Evolutionary conservation across 2,329 filamentous ascomycete species (phyloP).

Genomic region (Aspergillus chevalieri): DNA sequence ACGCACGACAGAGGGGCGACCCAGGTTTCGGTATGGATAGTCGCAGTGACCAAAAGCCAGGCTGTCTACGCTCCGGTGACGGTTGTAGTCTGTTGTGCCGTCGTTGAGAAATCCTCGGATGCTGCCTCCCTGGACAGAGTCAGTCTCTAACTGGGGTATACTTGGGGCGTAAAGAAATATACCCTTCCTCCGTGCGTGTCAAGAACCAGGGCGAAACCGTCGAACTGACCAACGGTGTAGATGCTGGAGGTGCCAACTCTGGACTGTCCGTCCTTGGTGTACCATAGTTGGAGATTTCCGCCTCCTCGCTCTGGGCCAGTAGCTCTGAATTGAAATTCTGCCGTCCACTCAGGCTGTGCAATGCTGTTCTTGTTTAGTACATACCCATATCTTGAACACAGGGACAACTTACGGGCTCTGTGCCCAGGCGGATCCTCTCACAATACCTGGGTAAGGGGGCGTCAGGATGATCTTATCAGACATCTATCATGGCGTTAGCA

Average conservation of each 20-base stretch:
- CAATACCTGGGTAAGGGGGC: slow-evolving; percentile 77
- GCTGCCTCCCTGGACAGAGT: slow-evolving; percentile 56
- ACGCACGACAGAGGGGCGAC: slow-evolving; percentile 72
- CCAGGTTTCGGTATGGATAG: slow-evolving; percentile 85
- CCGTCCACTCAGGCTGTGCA: slow-evolving; percentile 64
- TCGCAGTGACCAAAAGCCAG: slow-evolving; percentile 91
- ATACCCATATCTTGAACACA: not conserved
- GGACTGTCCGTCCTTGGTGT: slow-evolving; percentile 62
- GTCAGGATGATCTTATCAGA: slow-evolving; percentile 92
- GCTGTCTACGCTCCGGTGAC: slow-evolving; percentile 69
- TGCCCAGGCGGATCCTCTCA: slow-evolving; percentile 76
- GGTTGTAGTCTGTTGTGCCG: slow-evolving; percentile 70
- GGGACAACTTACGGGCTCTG: slow-evolving; percentile 45
- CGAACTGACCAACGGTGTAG: slow-evolving; percentile 78
- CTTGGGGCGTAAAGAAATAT: slow-evolving; percentile 10
- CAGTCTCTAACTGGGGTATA: slow-evolving; percentile 1
- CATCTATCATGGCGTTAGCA: slow-evolving; percentile 41
- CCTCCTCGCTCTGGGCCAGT: slow-evolving; percentile 77
- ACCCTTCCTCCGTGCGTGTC: slow-evolving; percentile 71
- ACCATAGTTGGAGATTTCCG: slow-evolving; percentile 93
- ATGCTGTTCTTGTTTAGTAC: slow-evolving; percentile 24
- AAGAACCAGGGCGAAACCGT: slow-evolving; percentile 81
- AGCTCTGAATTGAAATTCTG: slow-evolving; percentile 80
- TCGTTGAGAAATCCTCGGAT: slow-evolving; percentile 93
- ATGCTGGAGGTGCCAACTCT: slow-evolving; percentile 67